Conservation (phyloP, 192 early-diverging fungal genomes). For the Backusella sp. region DNA sequence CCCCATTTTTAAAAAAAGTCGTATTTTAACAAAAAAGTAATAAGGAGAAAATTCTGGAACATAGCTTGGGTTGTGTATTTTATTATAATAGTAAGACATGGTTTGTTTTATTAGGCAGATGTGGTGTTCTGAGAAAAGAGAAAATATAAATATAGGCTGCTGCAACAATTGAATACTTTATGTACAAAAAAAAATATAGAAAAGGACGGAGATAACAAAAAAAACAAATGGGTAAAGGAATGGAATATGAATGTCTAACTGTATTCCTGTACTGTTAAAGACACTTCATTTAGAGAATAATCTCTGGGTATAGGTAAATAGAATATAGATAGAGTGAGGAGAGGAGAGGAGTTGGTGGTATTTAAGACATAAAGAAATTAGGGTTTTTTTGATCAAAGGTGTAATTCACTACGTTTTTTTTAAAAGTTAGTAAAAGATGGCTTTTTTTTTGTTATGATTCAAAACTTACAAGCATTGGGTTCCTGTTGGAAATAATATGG, state of each 20-base stretch:
- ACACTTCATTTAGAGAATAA: neutral
- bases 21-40: neutral
- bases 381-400: neutral
- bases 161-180: slow-evolving; percentile 2
- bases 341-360: neutral
- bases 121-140: neutral
- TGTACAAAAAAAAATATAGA: neutral
- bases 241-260: slow-evolving; percentile 2
- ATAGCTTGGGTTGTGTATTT: neutral
- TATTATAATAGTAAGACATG: neutral
- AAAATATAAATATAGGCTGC: neutral
- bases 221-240: neutral
- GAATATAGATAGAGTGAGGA: neutral
- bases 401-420: neutral
- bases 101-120: slow-evolving; percentile 6
- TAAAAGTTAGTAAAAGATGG: neutral
- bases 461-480: slow-evolving; percentile 1
- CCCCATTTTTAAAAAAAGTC: neutral
- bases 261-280: slow-evolving; percentile 7
- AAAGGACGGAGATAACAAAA: neutral
- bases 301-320: neutral
- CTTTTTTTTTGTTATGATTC: neutral
- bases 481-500: slow-evolving; percentile 7
- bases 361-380: slow-evolving; percentile 1
- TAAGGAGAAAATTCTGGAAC: slow-evolving; percentile 3